Conservation (phyloP, 441 rosid species). For the Gossypium schwendimanii region DNA sequence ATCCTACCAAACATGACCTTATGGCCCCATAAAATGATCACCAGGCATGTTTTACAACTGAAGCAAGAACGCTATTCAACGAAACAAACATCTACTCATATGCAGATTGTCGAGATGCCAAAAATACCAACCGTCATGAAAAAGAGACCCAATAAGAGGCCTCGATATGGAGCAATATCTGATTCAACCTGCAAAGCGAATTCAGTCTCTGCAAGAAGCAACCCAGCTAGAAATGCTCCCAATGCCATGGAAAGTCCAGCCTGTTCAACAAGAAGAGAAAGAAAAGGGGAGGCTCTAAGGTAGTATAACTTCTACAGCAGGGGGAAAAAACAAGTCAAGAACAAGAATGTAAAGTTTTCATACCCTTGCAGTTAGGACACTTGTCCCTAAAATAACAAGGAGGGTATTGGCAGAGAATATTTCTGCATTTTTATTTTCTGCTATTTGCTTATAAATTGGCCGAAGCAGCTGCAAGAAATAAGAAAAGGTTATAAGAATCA, state of each 20-base stretch:
- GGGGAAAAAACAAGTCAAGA: not conserved
- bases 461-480: constrained; percentile 76
- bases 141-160: constrained; percentile 95
- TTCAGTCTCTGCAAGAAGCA: constrained; percentile 98
- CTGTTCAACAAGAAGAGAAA: constrained; percentile 39
- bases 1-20: constrained; percentile 1
- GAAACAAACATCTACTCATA: not conserved
- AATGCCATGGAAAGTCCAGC: constrained; percentile 99
- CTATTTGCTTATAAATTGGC: constrained; percentile 94
- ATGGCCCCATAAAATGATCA: not conserved
- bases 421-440: constrained; percentile 97
- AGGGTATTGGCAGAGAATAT: constrained; percentile 98
- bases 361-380: constrained; percentile 99
- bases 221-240: constrained; percentile 97
- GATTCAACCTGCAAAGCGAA: constrained; percentile 99
- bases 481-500: constrained; percentile 13
- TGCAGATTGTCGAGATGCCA: constrained; percentile 3
- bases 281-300: constrained; percentile 11
- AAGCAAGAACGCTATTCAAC: not conserved
- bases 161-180: constrained; percentile 98
- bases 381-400: constrained; percentile 92
- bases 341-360: constrained; percentile 19
- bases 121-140: constrained; percentile 85
- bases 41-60: not conserved
- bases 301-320: constrained; percentile 1